These are phyloP conservation scores for Pseudotsuga menziesii DNA, from an alignment of 75 land plant species.

Conservation along the genomic window DNA sequence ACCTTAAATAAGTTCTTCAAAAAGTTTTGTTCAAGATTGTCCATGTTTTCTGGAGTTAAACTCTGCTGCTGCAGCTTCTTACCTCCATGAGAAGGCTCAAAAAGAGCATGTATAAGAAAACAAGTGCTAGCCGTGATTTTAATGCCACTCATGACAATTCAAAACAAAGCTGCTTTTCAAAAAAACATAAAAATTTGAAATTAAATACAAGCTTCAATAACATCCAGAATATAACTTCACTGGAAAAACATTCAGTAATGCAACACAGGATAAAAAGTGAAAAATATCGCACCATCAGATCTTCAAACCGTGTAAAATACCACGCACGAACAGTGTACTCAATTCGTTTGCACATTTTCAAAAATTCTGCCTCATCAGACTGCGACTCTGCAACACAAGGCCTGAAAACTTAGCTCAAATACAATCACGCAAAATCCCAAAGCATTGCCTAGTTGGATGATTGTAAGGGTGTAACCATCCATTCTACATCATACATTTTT, in stretches of 20 bases:
- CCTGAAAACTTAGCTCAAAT: background rate
- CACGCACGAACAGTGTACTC: constrained; percentile 95
- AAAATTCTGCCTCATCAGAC: constrained; percentile 66
- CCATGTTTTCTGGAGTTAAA: constrained; percentile 54
- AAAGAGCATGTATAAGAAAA: constrained; percentile 46
- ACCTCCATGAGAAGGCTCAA: constrained; percentile 79
- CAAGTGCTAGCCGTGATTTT: background rate
- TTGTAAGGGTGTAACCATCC: background rate
- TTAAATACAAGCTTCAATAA: background rate
- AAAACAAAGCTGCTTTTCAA: background rate
- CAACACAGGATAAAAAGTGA: background rate
- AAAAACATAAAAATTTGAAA: background rate
- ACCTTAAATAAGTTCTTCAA: constrained; percentile 78
- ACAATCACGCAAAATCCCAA: background rate
- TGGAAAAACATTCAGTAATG: background rate
- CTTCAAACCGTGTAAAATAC: constrained; percentile 88
- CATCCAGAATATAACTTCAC: background rate
- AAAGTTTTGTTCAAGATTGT: constrained; percentile 79
- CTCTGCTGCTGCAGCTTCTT: constrained; percentile 73
- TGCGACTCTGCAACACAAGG: constrained; percentile 38
- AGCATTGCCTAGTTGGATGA: background rate
- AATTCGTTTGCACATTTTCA: constrained; percentile 72
- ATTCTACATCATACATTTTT: background rate
- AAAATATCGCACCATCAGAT: constrained; percentile 56
- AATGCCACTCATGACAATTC: background rate